A percentile compares a stretch with the other conserved stretches of the same genome.
Conservation (phyloP, 2,329 filamentous ascomycete genomes). For the Cladosporium halotolerans region DNA sequence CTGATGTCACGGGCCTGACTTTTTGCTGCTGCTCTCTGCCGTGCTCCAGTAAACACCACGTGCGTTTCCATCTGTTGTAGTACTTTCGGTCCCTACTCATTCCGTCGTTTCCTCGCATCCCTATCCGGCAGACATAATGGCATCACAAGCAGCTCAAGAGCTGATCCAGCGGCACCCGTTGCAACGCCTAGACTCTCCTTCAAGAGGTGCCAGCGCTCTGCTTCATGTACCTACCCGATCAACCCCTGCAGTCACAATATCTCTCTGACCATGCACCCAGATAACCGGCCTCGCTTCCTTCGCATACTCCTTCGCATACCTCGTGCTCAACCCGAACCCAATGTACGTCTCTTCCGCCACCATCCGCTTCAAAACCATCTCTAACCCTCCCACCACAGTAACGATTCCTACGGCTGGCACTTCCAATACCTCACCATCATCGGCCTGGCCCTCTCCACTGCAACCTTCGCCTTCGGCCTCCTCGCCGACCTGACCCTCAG, state of each 20-base stretch:
- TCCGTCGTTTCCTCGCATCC: neutral
- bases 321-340: constrained; percentile 32
- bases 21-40: neutral
- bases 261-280: neutral
- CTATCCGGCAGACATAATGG: constrained; percentile 13
- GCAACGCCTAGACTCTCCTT: constrained; percentile 61
- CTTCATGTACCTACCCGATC: constrained; percentile 46
- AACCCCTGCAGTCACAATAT: neutral
- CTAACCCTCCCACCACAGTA: constrained; percentile 33
- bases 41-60: neutral
- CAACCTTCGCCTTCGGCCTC: constrained; percentile 57
- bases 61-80: neutral
- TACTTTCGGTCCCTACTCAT: neutral
- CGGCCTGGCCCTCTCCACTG: constrained; percentile 55
- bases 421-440: constrained; percentile 71
- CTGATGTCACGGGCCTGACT: neutral
- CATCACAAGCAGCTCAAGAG: constrained; percentile 19
- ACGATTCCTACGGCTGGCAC: constrained; percentile 59
- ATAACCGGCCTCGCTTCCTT: constrained; percentile 38
- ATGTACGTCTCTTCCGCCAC: constrained; percentile 24
- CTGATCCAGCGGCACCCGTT: constrained; percentile 49
- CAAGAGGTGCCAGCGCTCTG: constrained; percentile 55
- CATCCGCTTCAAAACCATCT: neutral
- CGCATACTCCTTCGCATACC: constrained; percentile 39
- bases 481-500: constrained; percentile 59